Evolutionary conservation across 1,139 yeast genomes (phyloP).

Genomic region (Taphrina wiesneri): DNA sequence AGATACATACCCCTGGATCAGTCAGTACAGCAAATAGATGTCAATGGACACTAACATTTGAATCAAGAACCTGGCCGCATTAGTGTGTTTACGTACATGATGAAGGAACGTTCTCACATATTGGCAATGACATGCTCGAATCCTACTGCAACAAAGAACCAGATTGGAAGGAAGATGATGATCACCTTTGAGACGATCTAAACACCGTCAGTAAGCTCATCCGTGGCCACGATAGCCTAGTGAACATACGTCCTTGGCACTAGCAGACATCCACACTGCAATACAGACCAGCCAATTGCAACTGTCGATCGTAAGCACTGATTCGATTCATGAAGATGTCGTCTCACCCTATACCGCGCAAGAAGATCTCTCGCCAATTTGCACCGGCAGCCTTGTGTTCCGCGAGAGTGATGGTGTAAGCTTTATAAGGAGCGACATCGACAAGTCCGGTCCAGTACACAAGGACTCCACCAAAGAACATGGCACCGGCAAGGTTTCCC

Average conservation of each 20-base stretch:
- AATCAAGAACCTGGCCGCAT: neutral
- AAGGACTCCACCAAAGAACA: slow-evolving; percentile 38
- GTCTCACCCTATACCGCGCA: slow-evolving; percentile 50
- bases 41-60: neutral
- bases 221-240: neutral
- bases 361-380: slow-evolving; percentile 38
- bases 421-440: slow-evolving; percentile 36
- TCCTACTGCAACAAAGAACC: slow-evolving; percentile 72
- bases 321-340: neutral
- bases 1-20: slow-evolving; percentile 44
- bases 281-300: slow-evolving; percentile 75
- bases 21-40: neutral
- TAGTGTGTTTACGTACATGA: neutral
- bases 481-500: slow-evolving; percentile 39
- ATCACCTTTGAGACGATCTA: slow-evolving; percentile 66
- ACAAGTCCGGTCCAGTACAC: slow-evolving; percentile 38
- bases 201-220: neutral
- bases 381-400: slow-evolving; percentile 37
- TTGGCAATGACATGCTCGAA: slow-evolving; percentile 81
- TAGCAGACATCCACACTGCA: slow-evolving; percentile 71
- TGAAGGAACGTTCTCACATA: slow-evolving; percentile 24
- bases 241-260: slow-evolving; percentile 61
- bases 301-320: slow-evolving; percentile 45
- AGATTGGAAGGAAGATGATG: slow-evolving; percentile 65
- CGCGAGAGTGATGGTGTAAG: slow-evolving; percentile 38